Percentiles rank a stretch among this genome's conserved stretches.
phyloP scores from a whole-genome alignment of 1,284 basidiomycete species.

The Cutaneotrichosporon dermatis region DNA sequence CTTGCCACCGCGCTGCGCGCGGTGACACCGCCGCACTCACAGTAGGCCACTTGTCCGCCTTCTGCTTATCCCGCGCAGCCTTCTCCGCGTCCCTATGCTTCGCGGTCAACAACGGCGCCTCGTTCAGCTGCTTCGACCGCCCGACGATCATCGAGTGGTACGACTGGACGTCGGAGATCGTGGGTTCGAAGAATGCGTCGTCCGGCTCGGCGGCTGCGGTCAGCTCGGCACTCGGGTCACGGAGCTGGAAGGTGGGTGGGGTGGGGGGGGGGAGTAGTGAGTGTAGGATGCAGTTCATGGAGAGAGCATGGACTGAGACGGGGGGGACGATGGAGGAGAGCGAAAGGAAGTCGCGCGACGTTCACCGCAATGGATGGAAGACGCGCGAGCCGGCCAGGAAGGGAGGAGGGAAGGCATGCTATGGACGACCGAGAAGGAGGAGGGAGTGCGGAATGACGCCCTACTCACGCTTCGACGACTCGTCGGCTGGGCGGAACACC shows the following conservation, averaged over 20 bases:
- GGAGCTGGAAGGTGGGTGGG: too few relatives aligned
- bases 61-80: slow-evolving; percentile 31
- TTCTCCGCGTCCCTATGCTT: slow-evolving; percentile 42
- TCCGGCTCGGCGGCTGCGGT: slow-evolving; percentile 9
- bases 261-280: too few relatives aligned
- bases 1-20: background rate
- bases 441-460: background rate
- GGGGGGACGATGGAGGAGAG: too few relatives aligned
- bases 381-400: too few relatives aligned
- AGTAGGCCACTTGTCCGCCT: slow-evolving; percentile 44
- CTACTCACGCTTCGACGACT: background rate
- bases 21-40: slow-evolving; percentile 22
- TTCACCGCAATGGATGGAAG: too few relatives aligned
- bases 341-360: too few relatives aligned
- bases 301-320: too few relatives aligned
- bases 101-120: slow-evolving; percentile 39
- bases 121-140: slow-evolving; percentile 37
- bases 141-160: slow-evolving; percentile 34
- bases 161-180: slow-evolving; percentile 39
- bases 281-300: too few relatives aligned
- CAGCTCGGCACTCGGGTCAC: too few relatives aligned
- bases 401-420: too few relatives aligned
- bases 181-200: slow-evolving; percentile 42
- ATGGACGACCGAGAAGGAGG: background rate
- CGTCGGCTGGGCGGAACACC: background rate